Conservation (phyloP, 768 basidiomycete species). For the Tricholomella constricta region DNA sequence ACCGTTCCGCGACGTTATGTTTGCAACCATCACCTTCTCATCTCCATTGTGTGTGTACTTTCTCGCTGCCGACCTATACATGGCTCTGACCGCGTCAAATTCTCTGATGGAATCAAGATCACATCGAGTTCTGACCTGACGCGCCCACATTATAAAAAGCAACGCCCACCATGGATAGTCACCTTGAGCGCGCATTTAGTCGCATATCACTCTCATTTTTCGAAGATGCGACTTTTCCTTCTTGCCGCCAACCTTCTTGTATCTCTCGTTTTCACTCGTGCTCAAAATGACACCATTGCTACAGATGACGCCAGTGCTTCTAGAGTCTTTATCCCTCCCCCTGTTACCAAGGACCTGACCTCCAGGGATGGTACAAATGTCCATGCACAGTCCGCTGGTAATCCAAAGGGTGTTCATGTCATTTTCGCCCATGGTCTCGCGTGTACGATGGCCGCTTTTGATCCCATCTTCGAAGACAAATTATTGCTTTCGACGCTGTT, state of each 20-base stretch:
- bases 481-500: background rate
- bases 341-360: background rate
- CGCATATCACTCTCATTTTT: too few relatives aligned
- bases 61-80: background rate
- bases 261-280: background rate
- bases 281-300: constrained; percentile 6
- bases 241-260: background rate
- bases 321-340: too few relatives aligned
- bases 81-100: background rate
- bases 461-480: constrained; percentile 8
- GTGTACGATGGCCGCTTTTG: constrained; percentile 9
- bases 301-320: background rate
- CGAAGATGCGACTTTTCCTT: background rate
- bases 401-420: constrained; percentile 4
- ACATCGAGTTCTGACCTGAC: background rate
- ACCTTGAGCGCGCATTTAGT: background rate
- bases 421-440: constrained; percentile 15
- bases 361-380: constrained; percentile 12
- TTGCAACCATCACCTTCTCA: constrained; percentile 1
- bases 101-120: constrained; percentile 4
- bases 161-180: background rate
- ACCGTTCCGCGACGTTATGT: background rate
- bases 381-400: constrained; percentile 9
- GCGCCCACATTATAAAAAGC: background rate
- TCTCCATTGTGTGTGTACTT: background rate